Percentiles rank a stretch among this genome's conserved stretches.
These are phyloP conservation scores for Rhododendron vialii DNA, from an alignment of 148 eudicot species.

Conservation along the genomic window DNA sequence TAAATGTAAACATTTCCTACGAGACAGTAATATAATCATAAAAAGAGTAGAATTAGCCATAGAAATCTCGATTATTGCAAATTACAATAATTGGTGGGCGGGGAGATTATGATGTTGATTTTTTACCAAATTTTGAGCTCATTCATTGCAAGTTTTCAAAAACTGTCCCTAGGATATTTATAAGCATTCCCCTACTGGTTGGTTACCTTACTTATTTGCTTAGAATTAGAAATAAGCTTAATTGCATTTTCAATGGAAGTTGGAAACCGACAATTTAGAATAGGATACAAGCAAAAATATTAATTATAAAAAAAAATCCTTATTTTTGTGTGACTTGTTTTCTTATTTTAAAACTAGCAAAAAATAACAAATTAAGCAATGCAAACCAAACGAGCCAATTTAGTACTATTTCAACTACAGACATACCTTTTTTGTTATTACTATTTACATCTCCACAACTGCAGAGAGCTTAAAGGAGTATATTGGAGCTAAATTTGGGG, in stretches of 20 bases:
- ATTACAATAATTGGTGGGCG: not conserved
- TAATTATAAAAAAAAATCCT: not conserved
- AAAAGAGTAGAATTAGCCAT: not conserved
- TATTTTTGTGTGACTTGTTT: not conserved
- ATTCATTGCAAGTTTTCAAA: not conserved
- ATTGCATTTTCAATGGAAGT: not conserved
- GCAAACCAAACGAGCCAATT: not conserved
- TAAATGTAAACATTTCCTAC: not conserved
- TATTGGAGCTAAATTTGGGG: too few species aligned
- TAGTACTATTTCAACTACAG: not conserved
- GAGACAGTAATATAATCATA: too few species aligned
- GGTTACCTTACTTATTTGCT: not conserved
- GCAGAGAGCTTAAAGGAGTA: too few species aligned
- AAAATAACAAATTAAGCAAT: not conserved
- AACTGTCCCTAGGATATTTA: not conserved
- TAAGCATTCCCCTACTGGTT: not conserved
- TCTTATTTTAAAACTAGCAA: not conserved
- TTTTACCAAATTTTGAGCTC: not conserved
- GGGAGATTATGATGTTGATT: not conserved
- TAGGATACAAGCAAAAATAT: not conserved
- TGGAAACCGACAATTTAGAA: not conserved
- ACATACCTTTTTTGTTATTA: too few species aligned
- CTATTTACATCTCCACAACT: too few species aligned
- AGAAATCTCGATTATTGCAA: not conserved
- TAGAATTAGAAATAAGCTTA: not conserved